These are phyloP conservation scores for Vitis labrusca DNA, from an alignment of 164 flowering plant genomes.

Conservation along the genomic window DNA sequence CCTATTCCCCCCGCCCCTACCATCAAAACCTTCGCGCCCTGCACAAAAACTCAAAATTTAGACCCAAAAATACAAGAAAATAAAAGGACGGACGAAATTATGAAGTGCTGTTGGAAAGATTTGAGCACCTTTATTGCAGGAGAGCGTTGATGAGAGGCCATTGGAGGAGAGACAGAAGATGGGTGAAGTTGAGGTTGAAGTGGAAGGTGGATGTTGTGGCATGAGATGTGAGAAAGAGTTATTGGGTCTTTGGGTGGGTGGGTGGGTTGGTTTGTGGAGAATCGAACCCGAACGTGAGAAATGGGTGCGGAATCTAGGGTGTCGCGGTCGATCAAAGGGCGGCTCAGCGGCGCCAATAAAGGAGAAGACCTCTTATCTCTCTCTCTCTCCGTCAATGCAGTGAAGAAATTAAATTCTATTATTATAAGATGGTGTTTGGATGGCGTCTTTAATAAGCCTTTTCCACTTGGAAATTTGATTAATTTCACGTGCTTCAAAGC, in stretches of 20 bases:
- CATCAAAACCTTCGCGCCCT: slow-evolving; percentile 93
- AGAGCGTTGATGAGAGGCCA: slow-evolving; percentile 48
- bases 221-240: no score
- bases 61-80: not conserved
- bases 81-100: not conserved
- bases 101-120: not conserved
- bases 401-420: no score
- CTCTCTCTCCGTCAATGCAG: no score
- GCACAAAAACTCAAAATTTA: slow-evolving; percentile 6
- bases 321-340: no score
- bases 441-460: no score
- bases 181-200: not conserved
- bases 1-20: slow-evolving; percentile 99
- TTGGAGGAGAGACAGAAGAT: slow-evolving; percentile 14
- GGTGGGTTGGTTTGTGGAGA: not conserved
- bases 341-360: no score
- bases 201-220: not conserved
- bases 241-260: no score
- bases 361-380: no score
- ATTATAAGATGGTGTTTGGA: no score
- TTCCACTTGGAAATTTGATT: no score
- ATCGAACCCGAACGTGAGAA: not conserved
- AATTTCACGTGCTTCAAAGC: no score
- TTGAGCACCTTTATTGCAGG: slow-evolving; percentile 53
- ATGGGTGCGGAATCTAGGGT: no score